Evolutionary conservation across 306 rosid genomes (phyloP).

Genomic region (Luffa acutangula): DNA sequence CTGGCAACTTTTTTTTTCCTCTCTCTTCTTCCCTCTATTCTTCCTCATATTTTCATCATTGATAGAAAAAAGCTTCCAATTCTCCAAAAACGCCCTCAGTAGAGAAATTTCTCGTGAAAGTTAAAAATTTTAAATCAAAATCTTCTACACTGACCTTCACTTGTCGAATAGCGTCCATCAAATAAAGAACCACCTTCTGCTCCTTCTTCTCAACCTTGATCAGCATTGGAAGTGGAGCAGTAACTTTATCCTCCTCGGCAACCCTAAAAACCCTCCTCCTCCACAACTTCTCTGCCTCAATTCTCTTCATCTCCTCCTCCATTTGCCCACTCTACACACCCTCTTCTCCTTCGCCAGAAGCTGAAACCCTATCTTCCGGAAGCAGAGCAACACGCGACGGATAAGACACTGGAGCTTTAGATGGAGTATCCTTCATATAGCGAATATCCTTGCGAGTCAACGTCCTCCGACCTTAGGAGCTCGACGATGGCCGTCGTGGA

Average conservation of each 20-base stretch:
- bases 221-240: conserved; percentile 59
- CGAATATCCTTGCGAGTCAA: conserved; percentile 71
- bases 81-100: neutral
- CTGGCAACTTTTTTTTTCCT: too few species aligned
- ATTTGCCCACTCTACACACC: conserved; percentile 14
- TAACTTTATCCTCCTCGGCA: conserved; percentile 39
- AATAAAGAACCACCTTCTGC: conserved; percentile 52
- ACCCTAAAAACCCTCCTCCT: conserved; percentile 33
- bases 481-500: conserved; percentile 16
- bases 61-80: neutral
- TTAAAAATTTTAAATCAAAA: neutral
- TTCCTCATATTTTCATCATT: too few species aligned
- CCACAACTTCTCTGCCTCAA: conserved; percentile 31
- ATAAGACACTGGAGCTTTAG: conserved; percentile 51
- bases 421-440: conserved; percentile 50
- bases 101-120: neutral
- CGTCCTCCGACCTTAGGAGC: conserved; percentile 18
- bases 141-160: conserved; percentile 53
- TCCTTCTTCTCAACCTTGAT: conserved; percentile 60
- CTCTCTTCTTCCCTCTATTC: too few species aligned
- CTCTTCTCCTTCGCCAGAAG: conserved; percentile 1
- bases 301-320: conserved; percentile 40
- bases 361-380: conserved; percentile 46
- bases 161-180: conserved; percentile 68
- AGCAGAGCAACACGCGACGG: conserved; percentile 61